phyloP scores from a whole-genome alignment of 768 basidiomycete species.

The Phlebiopsis gigantea region DNA sequence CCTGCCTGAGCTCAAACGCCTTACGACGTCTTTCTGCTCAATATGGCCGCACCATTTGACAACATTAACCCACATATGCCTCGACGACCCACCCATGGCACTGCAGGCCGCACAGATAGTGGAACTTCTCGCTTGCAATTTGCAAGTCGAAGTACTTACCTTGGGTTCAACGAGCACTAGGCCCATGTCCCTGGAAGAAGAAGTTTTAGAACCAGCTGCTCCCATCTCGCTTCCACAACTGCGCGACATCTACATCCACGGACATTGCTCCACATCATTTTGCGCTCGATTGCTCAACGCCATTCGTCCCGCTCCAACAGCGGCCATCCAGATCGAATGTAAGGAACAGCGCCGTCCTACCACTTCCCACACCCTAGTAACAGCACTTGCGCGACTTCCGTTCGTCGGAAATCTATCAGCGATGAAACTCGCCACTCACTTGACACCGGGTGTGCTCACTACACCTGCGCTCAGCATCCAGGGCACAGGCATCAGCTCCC shows the following conservation, averaged over 20 bases:
- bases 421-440: not conserved
- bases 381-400: not conserved
- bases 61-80: not conserved
- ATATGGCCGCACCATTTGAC: not conserved
- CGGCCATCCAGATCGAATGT: not conserved
- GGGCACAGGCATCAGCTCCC: not conserved
- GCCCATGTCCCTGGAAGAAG: not conserved
- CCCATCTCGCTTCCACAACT: not conserved
- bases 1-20: not conserved
- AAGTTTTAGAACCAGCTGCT: not conserved
- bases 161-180: not conserved
- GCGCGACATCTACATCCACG: not conserved
- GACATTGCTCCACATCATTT: not conserved
- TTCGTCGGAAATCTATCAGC: not conserved
- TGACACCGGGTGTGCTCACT: not conserved
- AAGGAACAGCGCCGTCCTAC: not conserved
- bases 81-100: not conserved
- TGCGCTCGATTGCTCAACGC: not conserved
- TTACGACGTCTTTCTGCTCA: not conserved
- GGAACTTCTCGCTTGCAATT: not conserved
- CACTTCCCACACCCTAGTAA: not conserved
- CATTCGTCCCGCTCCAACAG: not conserved
- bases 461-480: not conserved
- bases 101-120: not conserved
- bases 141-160: not conserved